These are phyloP conservation scores for Tarenaya hassleriana DNA, from an alignment of 345 rosid genomes.

Conservation along the genomic window DNA sequence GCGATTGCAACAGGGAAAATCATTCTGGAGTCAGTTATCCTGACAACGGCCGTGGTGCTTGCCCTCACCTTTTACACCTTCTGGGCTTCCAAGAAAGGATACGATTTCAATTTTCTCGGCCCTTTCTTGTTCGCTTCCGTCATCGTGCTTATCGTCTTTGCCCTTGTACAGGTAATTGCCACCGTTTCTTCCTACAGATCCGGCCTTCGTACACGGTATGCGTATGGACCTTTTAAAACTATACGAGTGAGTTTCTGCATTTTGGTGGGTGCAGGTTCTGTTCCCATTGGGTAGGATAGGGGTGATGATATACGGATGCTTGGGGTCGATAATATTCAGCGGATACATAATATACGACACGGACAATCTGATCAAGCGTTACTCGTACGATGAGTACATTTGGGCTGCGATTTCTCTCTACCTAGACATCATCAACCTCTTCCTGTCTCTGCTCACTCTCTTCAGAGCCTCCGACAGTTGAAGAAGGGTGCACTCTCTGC, in stretches of 20 bases:
- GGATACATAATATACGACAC: conserved; percentile 83
- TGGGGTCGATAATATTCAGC: conserved; percentile 70
- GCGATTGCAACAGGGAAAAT: conserved; percentile 50
- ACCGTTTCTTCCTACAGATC: neutral
- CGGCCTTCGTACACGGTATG: neutral
- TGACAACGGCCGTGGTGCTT: conserved; percentile 62
- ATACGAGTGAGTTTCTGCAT: neutral
- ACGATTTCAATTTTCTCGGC: conserved; percentile 74
- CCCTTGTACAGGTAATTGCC: conserved; percentile 53
- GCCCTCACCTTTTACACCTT: conserved; percentile 70
- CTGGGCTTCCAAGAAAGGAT: conserved; percentile 81
- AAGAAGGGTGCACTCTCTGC: too few relatives aligned
- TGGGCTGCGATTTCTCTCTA: conserved; percentile 86
- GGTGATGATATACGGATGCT: conserved; percentile 67
- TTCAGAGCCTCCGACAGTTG: conserved; percentile 62
- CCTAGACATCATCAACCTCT: conserved; percentile 70
- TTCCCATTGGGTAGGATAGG: conserved; percentile 70
- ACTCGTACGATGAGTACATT: conserved; percentile 66
- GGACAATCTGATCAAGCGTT: conserved; percentile 80
- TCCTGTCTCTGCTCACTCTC: conserved; percentile 57
- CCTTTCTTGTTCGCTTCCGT: conserved; percentile 76
- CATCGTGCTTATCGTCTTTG: conserved; percentile 54
- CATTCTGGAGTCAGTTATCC: conserved; percentile 62
- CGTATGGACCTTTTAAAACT: neutral
- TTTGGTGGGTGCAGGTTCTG: conserved; percentile 45